A percentile compares a stretch with the other conserved stretches of the same genome.
Conservation (phyloP, 225 moss, liverwort and hornwort genomes). For the Sphagnum contortum region DNA sequence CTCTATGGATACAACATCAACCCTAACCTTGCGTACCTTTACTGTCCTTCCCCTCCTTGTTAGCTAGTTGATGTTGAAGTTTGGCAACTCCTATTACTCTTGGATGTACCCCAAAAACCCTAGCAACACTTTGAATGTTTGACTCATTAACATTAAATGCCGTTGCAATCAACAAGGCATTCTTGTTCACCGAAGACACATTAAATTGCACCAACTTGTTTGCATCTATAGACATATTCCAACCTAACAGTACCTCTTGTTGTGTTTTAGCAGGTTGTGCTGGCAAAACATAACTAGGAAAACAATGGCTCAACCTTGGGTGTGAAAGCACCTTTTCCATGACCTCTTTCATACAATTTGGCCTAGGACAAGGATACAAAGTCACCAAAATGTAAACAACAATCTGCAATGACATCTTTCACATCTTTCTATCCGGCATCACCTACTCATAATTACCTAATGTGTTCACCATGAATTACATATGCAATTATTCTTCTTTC, state of each 20-base stretch:
- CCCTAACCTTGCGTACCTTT: background rate
- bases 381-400: background rate
- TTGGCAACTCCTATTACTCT: background rate
- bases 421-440: background rate
- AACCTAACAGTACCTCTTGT: background rate
- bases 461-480: background rate
- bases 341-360: background rate
- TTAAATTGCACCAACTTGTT: background rate
- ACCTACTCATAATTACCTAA: background rate
- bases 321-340: background rate
- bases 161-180: background rate
- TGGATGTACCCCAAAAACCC: background rate
- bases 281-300: background rate
- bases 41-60: slow-evolving; percentile 1
- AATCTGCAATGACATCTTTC: background rate
- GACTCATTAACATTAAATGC: background rate
- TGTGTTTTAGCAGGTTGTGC: background rate
- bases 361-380: background rate
- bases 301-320: background rate
- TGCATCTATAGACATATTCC: slow-evolving; percentile 1
- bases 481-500: background rate
- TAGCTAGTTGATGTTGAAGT: background rate
- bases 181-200: slow-evolving; percentile 1
- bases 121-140: background rate
- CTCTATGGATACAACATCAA: background rate